Evolutionary conservation across 495 filamentous ascomycete genomes (phyloP).

Genomic region (Aspergillus nanangensis): DNA sequence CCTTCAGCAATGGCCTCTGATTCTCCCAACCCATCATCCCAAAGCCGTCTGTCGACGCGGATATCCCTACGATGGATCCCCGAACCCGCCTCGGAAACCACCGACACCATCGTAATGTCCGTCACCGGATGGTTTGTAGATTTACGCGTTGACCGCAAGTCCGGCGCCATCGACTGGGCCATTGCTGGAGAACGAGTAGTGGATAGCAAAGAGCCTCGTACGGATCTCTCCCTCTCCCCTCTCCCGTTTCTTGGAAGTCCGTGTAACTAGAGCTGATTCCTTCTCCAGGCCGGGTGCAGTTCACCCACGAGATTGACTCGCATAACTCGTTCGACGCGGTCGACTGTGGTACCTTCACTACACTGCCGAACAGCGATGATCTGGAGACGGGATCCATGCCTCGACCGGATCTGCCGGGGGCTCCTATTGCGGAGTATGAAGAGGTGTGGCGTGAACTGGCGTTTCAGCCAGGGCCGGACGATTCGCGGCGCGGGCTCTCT

Average conservation of each 20-base stretch:
- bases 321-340: conserved; percentile 30
- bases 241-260: not conserved
- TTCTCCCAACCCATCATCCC: not conserved
- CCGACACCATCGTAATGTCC: conserved; percentile 42
- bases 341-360: conserved; percentile 35
- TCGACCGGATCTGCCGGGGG: conserved; percentile 30
- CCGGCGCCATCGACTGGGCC: conserved; percentile 34
- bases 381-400: conserved; percentile 38
- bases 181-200: conserved; percentile 35
- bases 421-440: conserved; percentile 30
- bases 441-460: conserved; percentile 37
- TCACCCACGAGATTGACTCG: conserved; percentile 41
- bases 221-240: not conserved
- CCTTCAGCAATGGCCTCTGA: too few species aligned
- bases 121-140: conserved; percentile 42
- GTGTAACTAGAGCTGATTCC: not conserved
- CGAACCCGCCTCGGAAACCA: conserved; percentile 33
- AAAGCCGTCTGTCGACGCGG: conserved; percentile 34
- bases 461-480: conserved; percentile 22
- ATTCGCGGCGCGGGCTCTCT: conserved; percentile 18
- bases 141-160: conserved; percentile 32
- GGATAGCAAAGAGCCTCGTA: conserved; percentile 26
- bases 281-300: conserved; percentile 26
- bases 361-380: conserved; percentile 37
- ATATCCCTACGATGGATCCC: conserved; percentile 42